These are phyloP conservation scores for Murraya paniculata DNA, from an alignment of 345 rosid species.

Conservation along the genomic window DNA sequence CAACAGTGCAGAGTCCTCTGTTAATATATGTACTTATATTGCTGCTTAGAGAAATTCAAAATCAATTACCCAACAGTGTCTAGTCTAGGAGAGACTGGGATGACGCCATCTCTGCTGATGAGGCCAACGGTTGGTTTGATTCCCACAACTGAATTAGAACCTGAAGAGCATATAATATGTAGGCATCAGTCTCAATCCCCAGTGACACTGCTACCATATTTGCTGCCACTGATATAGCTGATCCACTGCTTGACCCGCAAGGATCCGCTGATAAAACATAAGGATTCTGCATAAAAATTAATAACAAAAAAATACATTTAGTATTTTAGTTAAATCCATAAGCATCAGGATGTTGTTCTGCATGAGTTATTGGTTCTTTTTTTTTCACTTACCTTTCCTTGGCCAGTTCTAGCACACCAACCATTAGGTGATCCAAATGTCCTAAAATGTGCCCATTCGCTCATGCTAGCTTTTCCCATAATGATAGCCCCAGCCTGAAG, in stretches of 20 bases:
- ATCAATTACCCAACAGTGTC: conserved; percentile 29
- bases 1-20: not conserved
- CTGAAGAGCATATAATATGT: conserved; percentile 22
- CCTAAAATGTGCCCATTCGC: conserved; percentile 59
- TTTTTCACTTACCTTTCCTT: conserved; percentile 49
- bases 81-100: conserved; percentile 23
- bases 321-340: no score
- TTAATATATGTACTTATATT: not conserved
- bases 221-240: conserved; percentile 28
- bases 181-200: conserved; percentile 24
- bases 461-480: conserved; percentile 75
- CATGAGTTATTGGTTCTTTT: not conserved
- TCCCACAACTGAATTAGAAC: conserved; percentile 26
- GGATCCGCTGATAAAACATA: conserved; percentile 18
- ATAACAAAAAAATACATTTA: not conserved
- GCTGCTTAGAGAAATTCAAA: not conserved
- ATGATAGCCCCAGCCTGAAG: conserved; percentile 62
- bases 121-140: conserved; percentile 30
- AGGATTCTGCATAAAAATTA: conserved; percentile 12
- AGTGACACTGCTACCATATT: conserved; percentile 27
- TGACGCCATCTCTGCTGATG: conserved; percentile 28
- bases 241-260: conserved; percentile 27
- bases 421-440: conserved; percentile 26
- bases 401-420: conserved; percentile 58
- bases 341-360: no score